phyloP scores from a whole-genome alignment of 139 green algal species.

The Auxenochlorella pyrenoidosa region DNA sequence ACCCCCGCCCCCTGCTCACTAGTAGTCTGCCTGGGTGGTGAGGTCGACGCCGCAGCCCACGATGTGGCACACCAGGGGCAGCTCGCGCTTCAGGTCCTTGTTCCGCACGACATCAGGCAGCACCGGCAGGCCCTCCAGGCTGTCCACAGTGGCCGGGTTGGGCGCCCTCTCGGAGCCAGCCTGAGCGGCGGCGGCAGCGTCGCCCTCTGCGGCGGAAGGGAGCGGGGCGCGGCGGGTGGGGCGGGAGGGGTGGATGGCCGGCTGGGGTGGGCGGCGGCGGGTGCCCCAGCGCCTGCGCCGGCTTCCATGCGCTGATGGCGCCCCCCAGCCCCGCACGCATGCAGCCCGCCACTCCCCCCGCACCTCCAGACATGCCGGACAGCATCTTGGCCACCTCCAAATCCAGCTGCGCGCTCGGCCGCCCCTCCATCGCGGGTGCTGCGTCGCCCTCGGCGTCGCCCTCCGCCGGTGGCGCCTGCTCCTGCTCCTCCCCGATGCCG shows the following conservation, averaged over 20 bases:
- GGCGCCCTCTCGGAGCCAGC: not conserved
- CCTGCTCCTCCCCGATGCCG: not conserved
- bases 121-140: conserved; percentile 1
- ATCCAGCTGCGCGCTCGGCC: not conserved
- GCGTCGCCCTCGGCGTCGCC: not conserved
- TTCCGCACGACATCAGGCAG: conserved; percentile 25
- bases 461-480: not conserved
- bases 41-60: conserved; percentile 47
- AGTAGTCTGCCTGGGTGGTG: conserved; percentile 53
- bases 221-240: no score
- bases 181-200: not conserved
- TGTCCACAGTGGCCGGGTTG: not conserved
- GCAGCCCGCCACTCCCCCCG: not conserved
- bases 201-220: no score
- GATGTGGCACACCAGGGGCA: conserved; percentile 49
- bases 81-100: conserved; percentile 15
- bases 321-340: no score
- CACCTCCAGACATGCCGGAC: not conserved
- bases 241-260: no score
- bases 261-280: no score
- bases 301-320: no score
- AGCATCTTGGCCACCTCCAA: not conserved
- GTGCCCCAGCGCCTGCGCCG: no score
- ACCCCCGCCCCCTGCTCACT: conserved; percentile 1
- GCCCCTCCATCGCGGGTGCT: not conserved